These are phyloP conservation scores for Naganishia vishniacii DNA, from an alignment of 768 basidiomycete genomes.

Conservation along the genomic window DNA sequence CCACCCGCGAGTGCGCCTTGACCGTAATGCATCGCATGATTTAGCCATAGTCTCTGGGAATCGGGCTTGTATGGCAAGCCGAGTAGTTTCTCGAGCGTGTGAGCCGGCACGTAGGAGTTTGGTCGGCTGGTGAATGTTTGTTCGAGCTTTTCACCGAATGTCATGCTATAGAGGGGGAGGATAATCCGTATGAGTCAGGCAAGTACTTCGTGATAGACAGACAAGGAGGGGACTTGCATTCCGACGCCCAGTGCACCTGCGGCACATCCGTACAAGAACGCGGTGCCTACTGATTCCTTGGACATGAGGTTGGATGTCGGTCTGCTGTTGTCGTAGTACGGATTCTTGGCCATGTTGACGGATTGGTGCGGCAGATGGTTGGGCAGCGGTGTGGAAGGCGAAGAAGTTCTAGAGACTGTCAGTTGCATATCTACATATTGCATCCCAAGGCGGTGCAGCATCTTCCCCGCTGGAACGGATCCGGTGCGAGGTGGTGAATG, in stretches of 20 bases:
- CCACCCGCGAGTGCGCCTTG: slow-evolving; percentile 29
- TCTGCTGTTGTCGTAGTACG: slow-evolving; percentile 21
- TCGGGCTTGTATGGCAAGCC: slow-evolving; percentile 23
- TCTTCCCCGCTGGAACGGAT: too few species aligned
- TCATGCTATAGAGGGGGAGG: slow-evolving; percentile 16
- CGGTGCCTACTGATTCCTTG: slow-evolving; percentile 14
- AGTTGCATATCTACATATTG: too few species aligned
- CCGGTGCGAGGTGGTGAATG: too few species aligned
- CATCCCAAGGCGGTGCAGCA: too few species aligned
- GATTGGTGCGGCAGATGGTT: background rate
- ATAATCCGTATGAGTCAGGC: background rate
- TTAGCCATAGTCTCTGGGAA: slow-evolving; percentile 22
- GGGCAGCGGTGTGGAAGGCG: too few species aligned
- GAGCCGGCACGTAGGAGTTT: slow-evolving; percentile 28
- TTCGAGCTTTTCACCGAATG: slow-evolving; percentile 28
- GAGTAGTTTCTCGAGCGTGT: slow-evolving; percentile 23
- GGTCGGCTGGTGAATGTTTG: slow-evolving; percentile 26
- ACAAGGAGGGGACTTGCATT: slow-evolving; percentile 6
- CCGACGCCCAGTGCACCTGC: slow-evolving; percentile 18
- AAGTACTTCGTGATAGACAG: background rate
- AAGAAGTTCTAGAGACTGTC: too few species aligned
- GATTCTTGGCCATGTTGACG: slow-evolving; percentile 14
- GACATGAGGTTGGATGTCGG: slow-evolving; percentile 22
- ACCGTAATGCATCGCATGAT: slow-evolving; percentile 31
- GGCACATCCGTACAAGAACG: slow-evolving; percentile 20